A percentile compares a stretch with the other conserved stretches of the same genome.
Evolutionary conservation across 1,284 basidiomycete genomes (phyloP).

Genomic region (Ceraceosorus guamensis): DNA sequence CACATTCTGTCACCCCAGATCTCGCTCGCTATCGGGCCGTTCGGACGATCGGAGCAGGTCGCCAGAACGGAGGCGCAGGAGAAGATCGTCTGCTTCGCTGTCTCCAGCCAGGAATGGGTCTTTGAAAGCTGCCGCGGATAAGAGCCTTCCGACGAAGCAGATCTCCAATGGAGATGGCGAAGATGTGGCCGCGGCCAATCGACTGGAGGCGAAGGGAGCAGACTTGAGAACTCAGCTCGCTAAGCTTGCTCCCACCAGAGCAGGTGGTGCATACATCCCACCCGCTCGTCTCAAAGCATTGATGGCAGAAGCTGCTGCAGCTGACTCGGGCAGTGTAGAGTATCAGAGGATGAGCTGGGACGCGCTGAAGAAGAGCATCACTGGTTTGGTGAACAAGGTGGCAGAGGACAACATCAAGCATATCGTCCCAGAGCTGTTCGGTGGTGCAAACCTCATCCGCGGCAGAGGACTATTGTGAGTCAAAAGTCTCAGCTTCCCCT

Average conservation of each 20-base stretch:
- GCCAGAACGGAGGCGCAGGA: too few species aligned
- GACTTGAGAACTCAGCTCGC: conserved; percentile 32
- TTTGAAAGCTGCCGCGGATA: too few species aligned
- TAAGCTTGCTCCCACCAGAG: conserved; percentile 53
- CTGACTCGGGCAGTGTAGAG: conserved; percentile 81
- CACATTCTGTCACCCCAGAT: too few species aligned
- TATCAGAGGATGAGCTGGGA: conserved; percentile 96
- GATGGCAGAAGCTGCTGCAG: conserved; percentile 67
- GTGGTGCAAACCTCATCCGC: conserved; percentile 45
- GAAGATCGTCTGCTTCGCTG: too few species aligned
- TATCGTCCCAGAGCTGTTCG: conserved; percentile 70
- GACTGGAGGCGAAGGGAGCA: conserved; percentile 26
- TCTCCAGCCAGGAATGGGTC: too few species aligned
- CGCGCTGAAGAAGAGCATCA: conserved; percentile 91
- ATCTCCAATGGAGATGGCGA: too few species aligned
- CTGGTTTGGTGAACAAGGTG: conserved; percentile 95
- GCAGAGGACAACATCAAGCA: conserved; percentile 86
- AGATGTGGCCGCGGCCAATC: too few species aligned
- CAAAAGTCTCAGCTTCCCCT: neutral
- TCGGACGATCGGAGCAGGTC: too few species aligned
- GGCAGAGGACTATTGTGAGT: conserved; percentile 38
- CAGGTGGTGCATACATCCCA: conserved; percentile 93
- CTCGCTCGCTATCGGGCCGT: too few species aligned
- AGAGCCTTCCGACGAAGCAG: too few species aligned
- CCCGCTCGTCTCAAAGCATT: conserved; percentile 80